Conservation (phyloP, 768 basidiomycete genomes). For the Boletus pseudopeckii region DNA sequence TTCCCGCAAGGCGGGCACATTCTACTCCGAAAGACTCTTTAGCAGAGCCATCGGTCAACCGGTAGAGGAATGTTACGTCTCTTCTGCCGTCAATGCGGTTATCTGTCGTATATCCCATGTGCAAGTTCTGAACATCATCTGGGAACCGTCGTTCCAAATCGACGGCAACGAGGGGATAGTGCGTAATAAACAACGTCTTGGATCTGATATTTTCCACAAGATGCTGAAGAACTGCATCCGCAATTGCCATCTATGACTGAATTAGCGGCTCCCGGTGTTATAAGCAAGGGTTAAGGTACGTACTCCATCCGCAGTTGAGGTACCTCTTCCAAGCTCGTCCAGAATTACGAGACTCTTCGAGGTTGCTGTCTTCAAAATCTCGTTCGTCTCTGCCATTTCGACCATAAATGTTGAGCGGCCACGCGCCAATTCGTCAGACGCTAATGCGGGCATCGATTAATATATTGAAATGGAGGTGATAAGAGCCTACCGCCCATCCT, state of each 20-base stretch:
- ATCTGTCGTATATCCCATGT: slow-evolving; percentile 82
- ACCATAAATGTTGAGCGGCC: slow-evolving; percentile 97
- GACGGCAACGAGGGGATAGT: slow-evolving; percentile 83
- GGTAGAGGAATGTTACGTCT: slow-evolving; percentile 87
- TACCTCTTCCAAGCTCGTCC: slow-evolving; percentile 88
- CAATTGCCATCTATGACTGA: slow-evolving; percentile 72
- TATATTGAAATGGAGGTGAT: neutral
- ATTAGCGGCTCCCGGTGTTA: slow-evolving; percentile 2
- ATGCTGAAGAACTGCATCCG: slow-evolving; percentile 74
- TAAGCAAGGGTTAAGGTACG: slow-evolving; percentile 12
- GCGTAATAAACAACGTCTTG: slow-evolving; percentile 90
- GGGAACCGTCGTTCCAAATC: slow-evolving; percentile 62
- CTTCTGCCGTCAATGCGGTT: slow-evolving; percentile 66
- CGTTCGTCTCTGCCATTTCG: slow-evolving; percentile 90
- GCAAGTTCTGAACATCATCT: slow-evolving; percentile 64
- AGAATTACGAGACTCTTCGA: slow-evolving; percentile 79
- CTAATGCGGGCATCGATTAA: slow-evolving; percentile 34
- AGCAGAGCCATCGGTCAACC: slow-evolving; percentile 66
- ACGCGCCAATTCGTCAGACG: slow-evolving; percentile 81
- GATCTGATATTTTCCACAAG: slow-evolving; percentile 55
- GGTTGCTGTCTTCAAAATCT: slow-evolving; percentile 78
- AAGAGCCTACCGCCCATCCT: slow-evolving; percentile 75
- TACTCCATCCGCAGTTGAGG: slow-evolving; percentile 88
- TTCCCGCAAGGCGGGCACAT: slow-evolving; percentile 82
- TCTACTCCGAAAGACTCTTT: slow-evolving; percentile 89